Conservation (phyloP, 2,329 filamentous ascomycete genomes). For the Ophiocordyceps sinensis region DNA sequence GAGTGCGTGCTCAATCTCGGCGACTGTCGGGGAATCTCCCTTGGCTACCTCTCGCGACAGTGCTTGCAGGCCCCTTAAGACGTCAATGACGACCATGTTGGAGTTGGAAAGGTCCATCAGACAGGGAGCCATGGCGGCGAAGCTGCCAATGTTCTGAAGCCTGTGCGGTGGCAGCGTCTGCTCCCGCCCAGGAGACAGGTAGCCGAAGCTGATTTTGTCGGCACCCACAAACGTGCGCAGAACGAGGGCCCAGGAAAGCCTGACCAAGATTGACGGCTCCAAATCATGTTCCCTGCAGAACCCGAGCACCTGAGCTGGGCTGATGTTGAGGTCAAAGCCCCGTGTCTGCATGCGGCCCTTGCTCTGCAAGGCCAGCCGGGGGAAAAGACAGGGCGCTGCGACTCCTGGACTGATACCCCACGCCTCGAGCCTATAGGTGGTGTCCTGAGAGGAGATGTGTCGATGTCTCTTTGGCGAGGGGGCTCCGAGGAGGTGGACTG, state of each 20-base stretch:
- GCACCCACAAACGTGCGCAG: neutral
- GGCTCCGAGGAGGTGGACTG: constrained; percentile 11
- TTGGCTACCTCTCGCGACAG: constrained; percentile 6
- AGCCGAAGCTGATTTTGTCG: neutral
- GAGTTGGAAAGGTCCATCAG: constrained; percentile 10
- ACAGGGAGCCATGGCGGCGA: constrained; percentile 25
- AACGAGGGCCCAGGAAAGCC: neutral
- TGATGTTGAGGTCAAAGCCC: neutral
- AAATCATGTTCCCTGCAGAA: neutral
- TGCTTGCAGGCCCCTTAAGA: constrained; percentile 18
- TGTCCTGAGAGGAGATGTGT: constrained; percentile 8
- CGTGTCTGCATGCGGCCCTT: neutral
- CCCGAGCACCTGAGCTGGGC: neutral
- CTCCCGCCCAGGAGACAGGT: neutral
- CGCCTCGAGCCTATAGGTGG: neutral
- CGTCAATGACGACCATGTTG: constrained; percentile 14
- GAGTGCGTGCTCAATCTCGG: constrained; percentile 31
- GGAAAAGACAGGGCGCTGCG: neutral
- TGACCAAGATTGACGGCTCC: neutral
- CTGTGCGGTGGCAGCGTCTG: constrained; percentile 1
- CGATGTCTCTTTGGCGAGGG: constrained; percentile 12
- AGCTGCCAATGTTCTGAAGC: constrained; percentile 28
- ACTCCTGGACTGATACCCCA: neutral
- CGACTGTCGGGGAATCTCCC: constrained; percentile 30
- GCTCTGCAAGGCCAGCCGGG: neutral